A percentile compares a stretch with the other conserved stretches of the same genome.
Evolutionary conservation across 345 rosid species (phyloP).

Genomic region (Balakata baccata): DNA sequence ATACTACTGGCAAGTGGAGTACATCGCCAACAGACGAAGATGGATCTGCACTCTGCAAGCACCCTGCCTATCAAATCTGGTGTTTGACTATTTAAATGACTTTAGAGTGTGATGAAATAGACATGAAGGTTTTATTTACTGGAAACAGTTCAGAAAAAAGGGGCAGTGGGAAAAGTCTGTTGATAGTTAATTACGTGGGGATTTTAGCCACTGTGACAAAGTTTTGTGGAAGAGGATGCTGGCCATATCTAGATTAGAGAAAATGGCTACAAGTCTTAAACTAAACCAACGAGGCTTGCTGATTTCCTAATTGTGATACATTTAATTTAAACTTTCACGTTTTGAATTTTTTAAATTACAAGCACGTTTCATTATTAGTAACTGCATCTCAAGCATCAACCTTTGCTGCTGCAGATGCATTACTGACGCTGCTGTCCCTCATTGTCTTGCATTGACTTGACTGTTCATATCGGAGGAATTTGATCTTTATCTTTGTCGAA

Average conservation of each 20-base stretch:
- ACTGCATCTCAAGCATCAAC: constrained; percentile 46
- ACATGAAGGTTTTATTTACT: background rate
- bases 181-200: too few species aligned
- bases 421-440: constrained; percentile 96
- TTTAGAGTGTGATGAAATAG: background rate
- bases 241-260: too few species aligned
- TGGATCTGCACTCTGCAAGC: constrained; percentile 3
- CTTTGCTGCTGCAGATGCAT: constrained; percentile 91
- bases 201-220: too few species aligned
- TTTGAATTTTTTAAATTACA: background rate
- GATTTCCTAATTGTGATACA: background rate
- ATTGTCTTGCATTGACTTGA: constrained; percentile 82
- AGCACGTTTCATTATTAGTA: background rate
- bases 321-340: constrained; percentile 5
- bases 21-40: constrained; percentile 3
- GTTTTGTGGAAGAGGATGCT: too few species aligned
- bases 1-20: constrained; percentile 26
- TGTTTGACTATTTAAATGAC: background rate
- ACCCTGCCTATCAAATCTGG: constrained; percentile 1
- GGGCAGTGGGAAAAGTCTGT: background rate
- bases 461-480: constrained; percentile 91
- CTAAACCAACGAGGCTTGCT: too few species aligned
- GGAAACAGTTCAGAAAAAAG: background rate
- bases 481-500: constrained; percentile 65
- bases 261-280: too few species aligned